Conservation (phyloP, 148 eudicot species). For the Polygonum maritimum region DNA sequence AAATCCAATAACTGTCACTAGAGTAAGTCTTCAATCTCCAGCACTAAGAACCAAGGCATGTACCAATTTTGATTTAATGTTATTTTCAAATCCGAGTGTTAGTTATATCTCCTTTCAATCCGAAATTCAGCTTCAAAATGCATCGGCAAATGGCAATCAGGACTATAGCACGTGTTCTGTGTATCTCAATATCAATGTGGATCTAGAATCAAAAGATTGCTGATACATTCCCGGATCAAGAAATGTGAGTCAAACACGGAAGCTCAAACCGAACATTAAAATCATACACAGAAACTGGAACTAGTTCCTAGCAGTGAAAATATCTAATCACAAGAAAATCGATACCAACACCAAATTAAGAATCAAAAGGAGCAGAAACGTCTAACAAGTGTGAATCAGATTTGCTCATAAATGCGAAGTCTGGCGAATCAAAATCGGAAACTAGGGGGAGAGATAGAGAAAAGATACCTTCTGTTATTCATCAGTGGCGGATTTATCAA, state of each 20-base stretch:
- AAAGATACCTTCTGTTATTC: neutral
- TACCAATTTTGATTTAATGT: neutral
- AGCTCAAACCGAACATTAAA: neutral
- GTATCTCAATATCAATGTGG: neutral
- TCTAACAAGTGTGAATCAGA: neutral
- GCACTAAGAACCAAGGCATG: neutral
- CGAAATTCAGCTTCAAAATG: neutral
- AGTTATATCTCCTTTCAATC: neutral
- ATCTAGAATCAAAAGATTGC: neutral
- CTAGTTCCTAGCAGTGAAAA: neutral
- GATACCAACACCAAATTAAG: neutral
- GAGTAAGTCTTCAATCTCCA: neutral
- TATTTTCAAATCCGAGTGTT: neutral
- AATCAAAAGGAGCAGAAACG: neutral
- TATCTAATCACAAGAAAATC: neutral
- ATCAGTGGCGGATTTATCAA: neutral
- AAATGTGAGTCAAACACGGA: neutral
- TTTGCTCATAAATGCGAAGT: neutral
- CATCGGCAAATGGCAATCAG: neutral
- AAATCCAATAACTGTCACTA: neutral
- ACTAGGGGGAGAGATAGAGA: neutral
- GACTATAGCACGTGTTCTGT: neutral
- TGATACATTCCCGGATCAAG: neutral
- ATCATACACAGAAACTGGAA: neutral
- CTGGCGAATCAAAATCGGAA: neutral